Conservation (phyloP, 768 basidiomycete species). For the Coprinellus micaceus region DNA sequence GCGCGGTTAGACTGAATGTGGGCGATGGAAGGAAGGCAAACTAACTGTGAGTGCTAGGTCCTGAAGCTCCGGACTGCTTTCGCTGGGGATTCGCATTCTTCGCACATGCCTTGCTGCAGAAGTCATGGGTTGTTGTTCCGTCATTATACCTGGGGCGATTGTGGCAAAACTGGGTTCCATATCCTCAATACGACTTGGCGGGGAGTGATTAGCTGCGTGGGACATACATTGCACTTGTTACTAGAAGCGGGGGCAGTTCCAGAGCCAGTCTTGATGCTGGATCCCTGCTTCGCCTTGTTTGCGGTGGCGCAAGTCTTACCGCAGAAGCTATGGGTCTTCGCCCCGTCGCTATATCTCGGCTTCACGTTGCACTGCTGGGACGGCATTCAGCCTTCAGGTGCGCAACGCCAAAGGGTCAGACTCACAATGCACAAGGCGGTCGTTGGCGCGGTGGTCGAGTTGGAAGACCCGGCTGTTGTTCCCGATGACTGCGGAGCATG, state of each 20-base stretch:
- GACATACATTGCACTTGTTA: too few relatives aligned
- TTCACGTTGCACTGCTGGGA: constrained; percentile 50
- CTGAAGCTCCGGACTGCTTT: constrained; percentile 17
- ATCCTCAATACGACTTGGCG: constrained; percentile 5
- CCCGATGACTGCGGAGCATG: not conserved
- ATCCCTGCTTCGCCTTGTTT: constrained; percentile 23
- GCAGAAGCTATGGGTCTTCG: constrained; percentile 58
- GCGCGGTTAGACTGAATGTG: not conserved
- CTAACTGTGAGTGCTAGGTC: constrained; percentile 12
- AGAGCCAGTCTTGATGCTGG: too few relatives aligned
- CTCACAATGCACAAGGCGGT: constrained; percentile 50
- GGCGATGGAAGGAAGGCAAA: not conserved
- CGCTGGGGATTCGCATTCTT: constrained; percentile 36
- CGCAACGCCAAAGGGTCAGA: constrained; percentile 9
- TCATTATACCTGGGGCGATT: constrained; percentile 58
- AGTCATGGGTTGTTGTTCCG: constrained; percentile 55
- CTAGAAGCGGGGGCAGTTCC: too few relatives aligned
- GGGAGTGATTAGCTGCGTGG: too few relatives aligned
- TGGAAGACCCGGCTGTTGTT: constrained; percentile 19
- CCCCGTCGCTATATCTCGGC: constrained; percentile 54
- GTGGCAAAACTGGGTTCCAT: constrained; percentile 46
- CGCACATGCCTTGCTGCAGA: constrained; percentile 62
- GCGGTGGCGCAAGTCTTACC: constrained; percentile 58
- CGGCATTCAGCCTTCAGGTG: not conserved
- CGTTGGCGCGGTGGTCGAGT: constrained; percentile 20